Evolutionary conservation across 1,284 basidiomycete species (phyloP).

Genomic region (Puccinia horiana): DNA sequence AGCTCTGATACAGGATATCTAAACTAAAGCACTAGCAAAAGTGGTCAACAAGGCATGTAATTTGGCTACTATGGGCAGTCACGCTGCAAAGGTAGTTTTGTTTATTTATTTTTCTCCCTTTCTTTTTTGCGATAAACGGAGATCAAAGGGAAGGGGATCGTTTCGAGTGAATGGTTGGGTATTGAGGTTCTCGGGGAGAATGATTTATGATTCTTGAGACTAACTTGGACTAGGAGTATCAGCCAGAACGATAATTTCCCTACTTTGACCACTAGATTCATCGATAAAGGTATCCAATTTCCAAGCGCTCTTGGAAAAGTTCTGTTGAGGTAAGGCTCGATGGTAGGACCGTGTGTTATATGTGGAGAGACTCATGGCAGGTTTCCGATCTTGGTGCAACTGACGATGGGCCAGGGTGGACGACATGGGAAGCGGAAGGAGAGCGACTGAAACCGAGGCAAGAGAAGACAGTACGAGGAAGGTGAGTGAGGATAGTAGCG

Average conservation of each 20-base stretch:
- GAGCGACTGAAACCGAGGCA: neutral
- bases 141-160: neutral
- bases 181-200: neutral
- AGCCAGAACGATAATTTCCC: constrained; percentile 46
- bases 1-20: neutral
- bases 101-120: too few relatives aligned
- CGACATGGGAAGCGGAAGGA: constrained; percentile 4
- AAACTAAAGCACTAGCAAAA: neutral
- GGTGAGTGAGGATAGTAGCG: neutral
- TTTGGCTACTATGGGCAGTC: neutral
- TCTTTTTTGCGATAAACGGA: neutral
- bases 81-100: neutral
- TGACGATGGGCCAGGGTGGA: constrained; percentile 45
- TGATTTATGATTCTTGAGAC: neutral
- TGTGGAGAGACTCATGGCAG: constrained; percentile 35
- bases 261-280: constrained; percentile 35
- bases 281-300: constrained; percentile 49
- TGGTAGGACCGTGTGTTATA: constrained; percentile 27
- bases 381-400: constrained; percentile 12
- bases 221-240: constrained; percentile 47
- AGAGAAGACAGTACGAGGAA: neutral
- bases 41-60: neutral
- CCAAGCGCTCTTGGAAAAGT: constrained; percentile 29
- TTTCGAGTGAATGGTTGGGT: neutral
- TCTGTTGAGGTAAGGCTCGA: constrained; percentile 18